Base-by-base conservation (phyloP, 2,329 filamentous ascomycete genomes). In the Parastagonospora avenae region DNA sequence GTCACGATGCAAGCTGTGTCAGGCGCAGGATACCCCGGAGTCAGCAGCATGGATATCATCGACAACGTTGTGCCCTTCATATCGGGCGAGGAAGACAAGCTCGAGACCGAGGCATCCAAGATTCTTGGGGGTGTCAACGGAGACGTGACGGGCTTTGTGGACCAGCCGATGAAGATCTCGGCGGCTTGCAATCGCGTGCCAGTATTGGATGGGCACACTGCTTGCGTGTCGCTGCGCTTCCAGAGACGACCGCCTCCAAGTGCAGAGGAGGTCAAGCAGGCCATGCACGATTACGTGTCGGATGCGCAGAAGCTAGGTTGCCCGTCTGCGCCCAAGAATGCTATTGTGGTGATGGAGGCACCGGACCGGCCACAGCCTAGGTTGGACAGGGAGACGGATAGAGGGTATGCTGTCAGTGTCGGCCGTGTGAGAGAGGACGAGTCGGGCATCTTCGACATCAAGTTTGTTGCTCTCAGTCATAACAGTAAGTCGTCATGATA, bases 1-100 rank as follows among this genome's bases (percentile, higher is more conserved):
- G 92, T 97, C 64, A 97, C 94, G 37, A 87, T 96, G 83, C 94
- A 97, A 78, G 93, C 94, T 51, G 87, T 97, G 39, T 96, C 91
- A 1, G 93, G 94, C 50, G 93, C 92, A 6, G 94, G 93, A 28
- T 95, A 94, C 77, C 90, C 91, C 4, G 91, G 91, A 59, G 90
- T 97, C 33, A 88, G 89, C 71, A 90, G 68, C 76, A 96, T 97
- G 92, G 94, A 97, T 75, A 89, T 97, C 54, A 79, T 97, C 55
- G 94, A 97, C 78, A 97, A 97, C 71, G 89, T 97, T 2, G 91
- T 99, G 38, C 94, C 94, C 8, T 97, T 85, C 76, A 99, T 97
- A 72, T 82, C 84, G 1, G 92, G 92, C 51, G 94, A 97, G 77
- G 94, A 97, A 75, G 92, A 96, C 75, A 97, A 97, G 80, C 85